phyloP scores from a whole-genome alignment of 495 filamentous ascomycete species.

The Hypoxylon perforatum region DNA sequence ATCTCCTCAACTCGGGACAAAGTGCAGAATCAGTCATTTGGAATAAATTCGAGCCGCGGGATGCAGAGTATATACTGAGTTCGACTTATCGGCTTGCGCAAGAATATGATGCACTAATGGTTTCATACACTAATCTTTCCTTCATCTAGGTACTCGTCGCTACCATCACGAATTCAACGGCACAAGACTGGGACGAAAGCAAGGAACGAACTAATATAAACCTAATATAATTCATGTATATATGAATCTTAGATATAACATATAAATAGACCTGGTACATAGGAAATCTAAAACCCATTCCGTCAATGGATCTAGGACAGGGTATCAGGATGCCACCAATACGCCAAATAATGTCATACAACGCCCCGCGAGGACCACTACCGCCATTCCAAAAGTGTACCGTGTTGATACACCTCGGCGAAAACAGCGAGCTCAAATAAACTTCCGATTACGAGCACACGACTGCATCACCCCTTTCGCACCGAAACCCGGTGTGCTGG shows the following conservation, averaged over 20 bases:
- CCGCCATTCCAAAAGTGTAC: conserved; percentile 21
- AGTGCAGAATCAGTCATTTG: neutral
- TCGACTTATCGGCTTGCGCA: no score
- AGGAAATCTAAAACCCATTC: conserved; percentile 7
- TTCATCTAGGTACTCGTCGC: no score
- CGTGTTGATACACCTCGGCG: conserved; percentile 20
- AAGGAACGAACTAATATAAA: neutral
- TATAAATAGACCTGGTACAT: neutral
- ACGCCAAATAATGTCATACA: conserved; percentile 32
- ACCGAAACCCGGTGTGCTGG: conserved; percentile 28
- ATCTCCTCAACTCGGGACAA: neutral
- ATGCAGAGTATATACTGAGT: neutral
- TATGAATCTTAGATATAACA: neutral
- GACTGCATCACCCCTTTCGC: conserved; percentile 13
- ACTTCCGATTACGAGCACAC: conserved; percentile 37
- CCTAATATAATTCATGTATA: neutral
- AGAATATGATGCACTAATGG: no score
- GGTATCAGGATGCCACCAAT: conserved; percentile 29
- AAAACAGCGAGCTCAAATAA: conserved; percentile 37
- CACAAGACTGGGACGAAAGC: no score
- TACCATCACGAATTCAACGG: no score
- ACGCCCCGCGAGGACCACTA: conserved; percentile 12
- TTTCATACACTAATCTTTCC: no score
- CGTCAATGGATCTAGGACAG: neutral
- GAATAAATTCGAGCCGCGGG: neutral